Percentiles rank a stretch among this genome's conserved stretches.
Conservation (phyloP, 371 early-diverging fungal species). For the Mitosporidium daphniae region DNA sequence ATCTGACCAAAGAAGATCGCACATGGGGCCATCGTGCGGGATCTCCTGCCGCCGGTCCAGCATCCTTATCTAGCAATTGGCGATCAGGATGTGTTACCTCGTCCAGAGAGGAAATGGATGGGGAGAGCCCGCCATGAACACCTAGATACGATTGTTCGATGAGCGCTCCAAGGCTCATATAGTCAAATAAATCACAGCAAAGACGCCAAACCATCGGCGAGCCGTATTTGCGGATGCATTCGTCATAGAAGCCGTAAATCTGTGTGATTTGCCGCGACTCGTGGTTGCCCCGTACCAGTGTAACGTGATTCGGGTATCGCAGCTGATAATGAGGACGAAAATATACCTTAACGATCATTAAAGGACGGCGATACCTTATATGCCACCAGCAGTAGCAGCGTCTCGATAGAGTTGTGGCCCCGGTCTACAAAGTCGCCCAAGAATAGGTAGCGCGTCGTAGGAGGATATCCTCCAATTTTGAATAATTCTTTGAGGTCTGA, state of each 20-base stretch:
- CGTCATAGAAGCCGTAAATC: constrained; percentile 87
- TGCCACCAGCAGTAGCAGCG: constrained; percentile 37
- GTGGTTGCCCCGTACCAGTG: constrained; percentile 79
- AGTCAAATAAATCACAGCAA: constrained; percentile 78
- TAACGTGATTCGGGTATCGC: constrained; percentile 54
- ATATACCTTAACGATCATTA: too few relatives aligned
- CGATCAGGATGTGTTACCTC: too few relatives aligned
- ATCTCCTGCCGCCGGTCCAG: constrained; percentile 21
- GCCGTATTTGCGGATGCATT: constrained; percentile 58
- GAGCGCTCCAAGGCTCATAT: constrained; percentile 44
- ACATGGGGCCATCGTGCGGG: constrained; percentile 89
- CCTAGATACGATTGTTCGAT: constrained; percentile 66
- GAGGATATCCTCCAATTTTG: constrained; percentile 53
- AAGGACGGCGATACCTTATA: too few relatives aligned
- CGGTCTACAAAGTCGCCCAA: constrained; percentile 90
- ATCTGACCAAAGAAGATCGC: constrained; percentile 30
- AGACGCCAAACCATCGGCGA: constrained; percentile 45
- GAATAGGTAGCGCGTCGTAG: constrained; percentile 67
- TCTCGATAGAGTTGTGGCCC: constrained; percentile 69
- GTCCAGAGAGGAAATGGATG: constrained; percentile 6
- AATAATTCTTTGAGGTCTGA: constrained; percentile 76
- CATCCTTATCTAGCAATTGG: too few relatives aligned
- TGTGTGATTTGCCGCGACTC: constrained; percentile 61
- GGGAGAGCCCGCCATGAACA: constrained; percentile 47
- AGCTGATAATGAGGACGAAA: constrained; percentile 55